Percentiles rank a stretch among this genome's conserved stretches.
Conservation (phyloP, 2,329 filamentous ascomycete genomes). For the Ceratocystis variospora region DNA sequence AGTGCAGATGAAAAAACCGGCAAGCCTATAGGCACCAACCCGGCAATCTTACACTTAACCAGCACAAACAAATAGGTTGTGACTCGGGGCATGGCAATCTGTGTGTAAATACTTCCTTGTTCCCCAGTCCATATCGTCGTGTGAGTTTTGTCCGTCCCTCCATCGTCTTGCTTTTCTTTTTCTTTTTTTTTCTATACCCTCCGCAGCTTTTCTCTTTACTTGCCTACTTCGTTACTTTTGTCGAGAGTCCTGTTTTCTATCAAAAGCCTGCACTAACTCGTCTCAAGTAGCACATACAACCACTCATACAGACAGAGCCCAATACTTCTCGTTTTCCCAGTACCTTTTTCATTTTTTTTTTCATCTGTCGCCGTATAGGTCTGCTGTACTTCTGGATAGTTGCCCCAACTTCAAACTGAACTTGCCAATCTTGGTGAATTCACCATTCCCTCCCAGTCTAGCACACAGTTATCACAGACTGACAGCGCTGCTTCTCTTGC, state of each 20-base stretch:
- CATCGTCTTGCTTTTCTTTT: constrained; percentile 8
- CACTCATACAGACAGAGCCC: neutral
- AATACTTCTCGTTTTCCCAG: no score
- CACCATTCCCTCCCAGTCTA: no score
- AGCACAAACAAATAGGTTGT: neutral
- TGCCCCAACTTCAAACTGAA: no score
- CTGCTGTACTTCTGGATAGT: no score
- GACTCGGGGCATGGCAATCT: neutral
- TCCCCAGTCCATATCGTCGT: constrained; percentile 1
- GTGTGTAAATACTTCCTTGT: neutral
- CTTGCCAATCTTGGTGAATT: no score
- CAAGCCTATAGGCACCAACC: neutral
- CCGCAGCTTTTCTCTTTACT: neutral
- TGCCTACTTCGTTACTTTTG: neutral
- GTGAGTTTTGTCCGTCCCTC: neutral
- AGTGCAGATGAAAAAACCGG: neutral
- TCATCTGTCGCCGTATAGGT: no score
- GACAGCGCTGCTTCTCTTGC: neutral
- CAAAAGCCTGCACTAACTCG: neutral
- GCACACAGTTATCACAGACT: neutral
- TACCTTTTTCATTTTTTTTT: no score
- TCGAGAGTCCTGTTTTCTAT: neutral
- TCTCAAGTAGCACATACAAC: neutral
- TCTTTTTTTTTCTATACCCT: constrained; percentile 3
- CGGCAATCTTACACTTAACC: neutral